Evolutionary conservation across 331 rosid species (phyloP), one percentile per base, ranked within the genome.

Genomic region (Acacia pycnantha): DNA sequence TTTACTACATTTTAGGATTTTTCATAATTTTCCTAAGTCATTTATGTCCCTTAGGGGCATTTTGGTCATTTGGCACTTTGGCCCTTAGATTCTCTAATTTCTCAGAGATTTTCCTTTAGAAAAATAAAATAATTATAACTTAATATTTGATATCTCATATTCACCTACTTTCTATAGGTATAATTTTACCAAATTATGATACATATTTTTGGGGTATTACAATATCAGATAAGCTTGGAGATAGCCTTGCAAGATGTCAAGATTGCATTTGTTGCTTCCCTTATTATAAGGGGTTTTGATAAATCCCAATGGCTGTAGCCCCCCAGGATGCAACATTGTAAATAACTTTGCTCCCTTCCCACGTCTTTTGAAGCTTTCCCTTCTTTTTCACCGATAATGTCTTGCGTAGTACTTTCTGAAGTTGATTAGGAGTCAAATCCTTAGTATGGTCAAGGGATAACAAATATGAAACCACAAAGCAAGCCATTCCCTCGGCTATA

Each of bases 301-400:
- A 94, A 88, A 94, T 85, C 91, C 98, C 97, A 19, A 94, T 86
- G 44, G 95, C 97, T 22, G 98, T 94, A 35, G 98, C 95, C 22
- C 98, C 95, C 98, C 98, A 94, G 33, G 98, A 94, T 21, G 97
- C 97, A 82, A 94, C 95, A 53, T 94, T 90, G 84, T 94, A 94
- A 54, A 94, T 86, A 85, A 90, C 95, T 90, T 92, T 90, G 88
- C 98, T 94, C 82, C 97, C 97, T 82, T 90, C 97, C 98, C 98
- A 94, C 9, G 92, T 95, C 85, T 94, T 94, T 44, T 83, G 91
- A 85, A 94, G 95, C 88, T 90, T 94, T 46, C 98, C 98, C 82
- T 90, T 92, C 81, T 88, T 94, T 81, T 88, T 94, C 84, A 89
- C 92, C 6, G 97, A 94, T 58, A 94, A 90, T 54, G 98, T 90